Evolutionary conservation across 768 basidiomycete genomes (phyloP), one percentile per base, ranked within the genome.

Genomic region (Hemileccinum rubropunctum): DNA sequence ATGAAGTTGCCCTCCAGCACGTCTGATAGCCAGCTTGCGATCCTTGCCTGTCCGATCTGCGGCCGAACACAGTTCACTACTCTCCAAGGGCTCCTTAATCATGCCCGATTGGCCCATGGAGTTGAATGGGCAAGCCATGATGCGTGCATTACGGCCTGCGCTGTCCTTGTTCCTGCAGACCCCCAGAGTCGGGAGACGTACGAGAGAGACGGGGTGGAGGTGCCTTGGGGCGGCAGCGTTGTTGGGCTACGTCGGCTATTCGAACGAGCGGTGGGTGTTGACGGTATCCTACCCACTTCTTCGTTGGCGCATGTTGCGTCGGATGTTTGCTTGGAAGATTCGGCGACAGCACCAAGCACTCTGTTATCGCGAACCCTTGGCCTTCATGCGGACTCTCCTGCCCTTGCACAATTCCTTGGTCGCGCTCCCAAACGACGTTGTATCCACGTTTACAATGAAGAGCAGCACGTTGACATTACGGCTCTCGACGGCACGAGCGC

Each of bases 81-180:
- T 21, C 67, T 80, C 7, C 78, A 80, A 50, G 78, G 78, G 12
- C 67, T 80, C 34, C 64, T 81, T 26, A 80, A 80, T 44, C 78
- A 80, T 56, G 76, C 74, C 35, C 76, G 79, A 15, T 60, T 79
- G n/a, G 65, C 72, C 9, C 78, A 80, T 50, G 63, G 69, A 13
- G 62, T 74, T 35, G 74, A 79, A 48, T 80, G 71, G 63, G 72
- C 74, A 15, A 78, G 72, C 28, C 78, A 80, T 50, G 79, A 81
- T 38, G 73, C 77, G 27, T 80, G 78, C 48, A 73, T 81, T 20
- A 68, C 69, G 42, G 69, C 67, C 34, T 78, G 74, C 32, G 78
- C 76, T 8, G 59, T 71, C 20, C 61, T 68, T 10, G 64, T 76
- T 14, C 51, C 66, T 12, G 43, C 57, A 0, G 66, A 73, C 4